These are phyloP conservation scores for Botrytis paeoniae DNA, from an alignment of 2,329 filamentous ascomycete species.

Conservation along the genomic window DNA sequence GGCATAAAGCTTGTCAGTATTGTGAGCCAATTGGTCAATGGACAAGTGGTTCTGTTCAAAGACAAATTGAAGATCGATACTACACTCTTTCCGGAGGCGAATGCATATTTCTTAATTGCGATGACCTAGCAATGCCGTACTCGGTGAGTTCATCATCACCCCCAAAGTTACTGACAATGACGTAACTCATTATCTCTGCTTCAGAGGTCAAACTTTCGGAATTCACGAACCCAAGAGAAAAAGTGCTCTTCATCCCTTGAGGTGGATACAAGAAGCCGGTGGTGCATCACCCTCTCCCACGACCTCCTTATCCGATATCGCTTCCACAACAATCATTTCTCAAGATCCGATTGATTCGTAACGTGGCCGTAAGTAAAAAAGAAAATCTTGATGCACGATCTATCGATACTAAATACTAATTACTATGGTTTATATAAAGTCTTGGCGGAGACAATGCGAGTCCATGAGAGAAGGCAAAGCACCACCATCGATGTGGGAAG, in stretches of 20 bases:
- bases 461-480: neutral
- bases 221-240: neutral
- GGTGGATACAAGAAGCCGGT: neutral
- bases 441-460: neutral
- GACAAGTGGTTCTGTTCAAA: slow-evolving; percentile 31
- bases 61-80: slow-evolving; percentile 27
- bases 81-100: neutral
- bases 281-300: neutral
- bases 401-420: neutral
- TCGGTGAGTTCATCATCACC: neutral
- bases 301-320: neutral
- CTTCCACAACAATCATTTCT: neutral
- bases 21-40: slow-evolving; percentile 32
- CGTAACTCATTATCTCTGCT: rapidly evolving
- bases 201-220: neutral
- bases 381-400: neutral
- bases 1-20: neutral
- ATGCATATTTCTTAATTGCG: neutral
- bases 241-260: neutral
- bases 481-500: too few species aligned
- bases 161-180: rapidly evolving
- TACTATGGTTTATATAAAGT: neutral
- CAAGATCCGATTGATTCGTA: neutral
- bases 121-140: neutral
- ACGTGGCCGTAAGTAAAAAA: neutral